Evolutionary conservation across 1,284 basidiomycete species (phyloP).

Genomic region (Melampsora americana): DNA sequence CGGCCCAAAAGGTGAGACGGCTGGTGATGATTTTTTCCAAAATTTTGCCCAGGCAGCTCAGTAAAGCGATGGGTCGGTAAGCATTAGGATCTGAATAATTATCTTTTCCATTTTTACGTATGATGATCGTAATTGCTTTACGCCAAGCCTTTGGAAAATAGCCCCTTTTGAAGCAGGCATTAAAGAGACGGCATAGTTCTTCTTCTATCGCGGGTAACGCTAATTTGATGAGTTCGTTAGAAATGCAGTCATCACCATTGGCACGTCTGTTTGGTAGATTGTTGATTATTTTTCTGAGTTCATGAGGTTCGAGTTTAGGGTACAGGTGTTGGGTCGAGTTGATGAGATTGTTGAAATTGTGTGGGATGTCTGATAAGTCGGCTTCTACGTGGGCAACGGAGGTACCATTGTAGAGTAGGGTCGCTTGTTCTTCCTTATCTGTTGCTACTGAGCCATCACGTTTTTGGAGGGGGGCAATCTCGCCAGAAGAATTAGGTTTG

Average conservation of each 20-base stretch:
- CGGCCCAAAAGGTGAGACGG: background rate
- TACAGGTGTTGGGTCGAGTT: background rate
- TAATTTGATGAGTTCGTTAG: constrained; percentile 5
- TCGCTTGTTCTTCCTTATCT: background rate
- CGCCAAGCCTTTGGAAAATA: background rate
- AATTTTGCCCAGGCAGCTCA: constrained; percentile 1
- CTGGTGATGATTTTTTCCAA: background rate
- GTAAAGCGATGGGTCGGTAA: background rate
- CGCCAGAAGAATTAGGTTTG: background rate
- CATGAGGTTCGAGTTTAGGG: background rate
- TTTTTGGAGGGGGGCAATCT: background rate
- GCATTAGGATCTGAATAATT: background rate
- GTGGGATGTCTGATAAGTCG: background rate
- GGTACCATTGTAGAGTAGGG: background rate
- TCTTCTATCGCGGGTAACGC: background rate
- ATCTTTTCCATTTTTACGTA: background rate
- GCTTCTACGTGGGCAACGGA: background rate
- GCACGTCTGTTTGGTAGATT: background rate
- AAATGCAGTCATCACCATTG: background rate
- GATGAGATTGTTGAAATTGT: too few species aligned
- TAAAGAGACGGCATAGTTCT: background rate
- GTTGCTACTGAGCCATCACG: background rate
- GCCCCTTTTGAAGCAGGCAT: background rate
- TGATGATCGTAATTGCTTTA: background rate
- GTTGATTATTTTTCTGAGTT: background rate